Conservation (phyloP, 2,329 filamentous ascomycete species). For the Grosmannia serpens region DNA sequence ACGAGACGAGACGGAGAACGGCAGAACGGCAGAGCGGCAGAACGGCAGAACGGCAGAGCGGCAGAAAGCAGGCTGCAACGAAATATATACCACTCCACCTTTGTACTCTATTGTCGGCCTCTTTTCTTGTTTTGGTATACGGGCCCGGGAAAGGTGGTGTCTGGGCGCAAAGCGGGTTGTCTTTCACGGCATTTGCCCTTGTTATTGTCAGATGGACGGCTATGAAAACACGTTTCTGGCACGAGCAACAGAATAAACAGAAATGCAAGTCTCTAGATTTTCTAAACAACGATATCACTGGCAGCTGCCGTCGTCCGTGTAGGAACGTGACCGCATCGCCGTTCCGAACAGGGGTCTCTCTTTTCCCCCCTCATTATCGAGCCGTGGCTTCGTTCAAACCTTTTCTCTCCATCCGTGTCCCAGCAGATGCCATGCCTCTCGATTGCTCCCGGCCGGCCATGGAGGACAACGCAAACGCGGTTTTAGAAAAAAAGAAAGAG, state of each 20-base stretch:
- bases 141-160: neutral
- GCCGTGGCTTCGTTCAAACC: neutral
- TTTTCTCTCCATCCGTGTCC: neutral
- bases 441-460: neutral
- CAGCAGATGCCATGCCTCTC: neutral
- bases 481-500: conserved; percentile 2
- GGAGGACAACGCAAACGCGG: neutral
- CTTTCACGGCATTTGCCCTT: neutral
- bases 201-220: neutral
- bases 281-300: neutral
- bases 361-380: neutral
- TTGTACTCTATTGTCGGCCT: neutral
- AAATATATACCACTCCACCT: neutral
- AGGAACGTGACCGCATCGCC: neutral
- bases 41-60: neutral
- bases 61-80: neutral
- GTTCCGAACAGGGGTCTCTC: neutral
- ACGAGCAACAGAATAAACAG: neutral
- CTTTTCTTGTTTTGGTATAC: neutral
- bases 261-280: neutral
- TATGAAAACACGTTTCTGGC: neutral
- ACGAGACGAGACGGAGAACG: neutral
- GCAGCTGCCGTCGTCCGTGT: neutral
- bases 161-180: neutral
- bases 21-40: no score